Evolutionary conservation across 2,329 filamentous ascomycete genomes (phyloP), one percentile per base, ranked within the genome.

Genomic region (Colletotrichum sp.): DNA sequence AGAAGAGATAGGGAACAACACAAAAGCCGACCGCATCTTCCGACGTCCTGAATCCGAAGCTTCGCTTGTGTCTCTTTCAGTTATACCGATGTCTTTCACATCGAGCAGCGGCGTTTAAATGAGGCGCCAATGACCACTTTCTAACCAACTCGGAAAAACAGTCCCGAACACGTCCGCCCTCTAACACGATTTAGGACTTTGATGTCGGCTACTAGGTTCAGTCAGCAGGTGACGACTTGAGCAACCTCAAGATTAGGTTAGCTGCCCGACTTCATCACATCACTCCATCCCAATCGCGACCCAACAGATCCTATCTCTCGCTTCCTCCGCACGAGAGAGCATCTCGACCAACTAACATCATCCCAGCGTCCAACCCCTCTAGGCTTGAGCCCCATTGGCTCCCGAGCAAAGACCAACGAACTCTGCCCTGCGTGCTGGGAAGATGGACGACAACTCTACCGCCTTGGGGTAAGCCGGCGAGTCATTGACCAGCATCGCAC

Each of bases 121-220:
- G 0, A 38, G 43, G 43, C n/a, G n/a, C 43, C 43, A 3, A 0
- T 12, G 0, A n/a, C 38, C 18, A 21, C 3, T 52, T 52, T 1
- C 10, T 21, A 0, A 13, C 6, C 6, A 4, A 7, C 43, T 7
- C n/a, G 43, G 43, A 52, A 21, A 21, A 52, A 21, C n/a, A 13
- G 1, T 3, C 43, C 43, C 43, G 12, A 52, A 21, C 43, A 7
- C 10, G 10, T 21, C 43, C 43, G 7, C 36, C 2, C 4, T 38
- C 36, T 4, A 1, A 38, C 16, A 4, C 7, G 16, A 38, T 1
- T 4, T 38, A 4, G 8, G 16, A 2, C 36, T 38, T 16, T 43
- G 38, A 43, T 43, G 13, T 24, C 55, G 18, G 26, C 55, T 58
- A 58, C 24, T 26, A 28, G 7, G 14, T 58, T 30, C 7, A 26